Conservation (phyloP, 2,329 filamentous ascomycete genomes). For the Penicillium janthinellum region DNA sequence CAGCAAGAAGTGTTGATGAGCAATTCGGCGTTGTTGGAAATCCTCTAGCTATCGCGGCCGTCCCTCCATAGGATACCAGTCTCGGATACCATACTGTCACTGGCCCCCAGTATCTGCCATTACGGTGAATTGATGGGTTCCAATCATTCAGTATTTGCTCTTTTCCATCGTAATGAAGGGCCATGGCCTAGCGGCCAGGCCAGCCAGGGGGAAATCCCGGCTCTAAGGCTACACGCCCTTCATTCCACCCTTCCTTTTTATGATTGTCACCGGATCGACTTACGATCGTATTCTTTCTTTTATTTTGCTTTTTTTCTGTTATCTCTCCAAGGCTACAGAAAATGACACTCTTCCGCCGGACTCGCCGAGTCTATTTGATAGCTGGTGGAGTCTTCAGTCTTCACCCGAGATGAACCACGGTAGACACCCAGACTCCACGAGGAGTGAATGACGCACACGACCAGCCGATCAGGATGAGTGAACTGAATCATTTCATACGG, state of each 20-base stretch:
- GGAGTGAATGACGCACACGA: slow-evolving; percentile 17
- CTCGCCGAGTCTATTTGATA: not conserved
- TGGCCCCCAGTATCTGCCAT: too few species aligned
- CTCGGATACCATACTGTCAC: too few species aligned
- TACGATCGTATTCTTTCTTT: not conserved
- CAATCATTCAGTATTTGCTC: not conserved
- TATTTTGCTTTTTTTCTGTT: not conserved
- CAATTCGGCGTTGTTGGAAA: too few species aligned
- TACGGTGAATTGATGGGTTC: not conserved
- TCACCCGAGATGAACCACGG: slow-evolving; percentile 3
- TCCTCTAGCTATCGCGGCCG: too few species aligned
- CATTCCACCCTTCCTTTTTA: too few species aligned
- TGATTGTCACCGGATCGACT: not conserved
- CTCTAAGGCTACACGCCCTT: too few species aligned
- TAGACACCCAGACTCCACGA: not conserved
- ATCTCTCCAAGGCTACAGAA: not conserved
- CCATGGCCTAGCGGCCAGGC: not conserved
- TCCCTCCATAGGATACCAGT: too few species aligned
- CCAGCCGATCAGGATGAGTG: not conserved
- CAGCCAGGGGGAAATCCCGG: not conserved
- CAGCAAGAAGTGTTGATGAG: too few species aligned
- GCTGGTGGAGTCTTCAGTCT: not conserved
- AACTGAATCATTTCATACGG: not conserved
- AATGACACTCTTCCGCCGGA: too few species aligned
- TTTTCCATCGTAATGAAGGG: not conserved